A percentile compares a stretch with the other conserved stretches of the same genome.
Evolutionary conservation across 306 rosid genomes (phyloP).

Genomic region (Ammopiptanthus mongolicus): DNA sequence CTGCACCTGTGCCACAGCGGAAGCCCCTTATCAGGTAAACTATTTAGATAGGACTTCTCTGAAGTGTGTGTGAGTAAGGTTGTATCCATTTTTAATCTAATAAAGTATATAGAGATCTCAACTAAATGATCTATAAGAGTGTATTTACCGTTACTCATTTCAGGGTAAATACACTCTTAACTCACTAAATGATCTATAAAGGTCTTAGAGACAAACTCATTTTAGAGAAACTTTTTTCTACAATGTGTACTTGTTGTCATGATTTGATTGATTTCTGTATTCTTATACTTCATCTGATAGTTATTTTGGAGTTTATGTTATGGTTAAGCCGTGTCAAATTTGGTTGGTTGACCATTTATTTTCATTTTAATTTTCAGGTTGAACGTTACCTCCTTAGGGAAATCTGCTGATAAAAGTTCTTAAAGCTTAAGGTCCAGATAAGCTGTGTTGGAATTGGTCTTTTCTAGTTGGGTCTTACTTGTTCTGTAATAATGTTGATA

Average conservation of each 20-base stretch:
- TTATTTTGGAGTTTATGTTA: neutral
- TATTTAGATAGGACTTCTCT: no score
- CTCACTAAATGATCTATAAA: no score
- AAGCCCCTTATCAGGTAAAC: constrained; percentile 75
- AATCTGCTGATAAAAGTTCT: constrained; percentile 56
- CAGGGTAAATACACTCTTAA: no score
- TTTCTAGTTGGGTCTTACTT: neutral
- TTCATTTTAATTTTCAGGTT: constrained; percentile 45
- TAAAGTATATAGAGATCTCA: no score
- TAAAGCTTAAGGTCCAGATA: constrained; percentile 9
- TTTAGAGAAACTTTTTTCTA: neutral
- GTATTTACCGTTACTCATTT: no score
- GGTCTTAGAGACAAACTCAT: no score
- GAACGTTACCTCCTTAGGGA: constrained; percentile 72
- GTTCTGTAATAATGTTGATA: constrained; percentile 22
- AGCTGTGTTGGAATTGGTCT: constrained; percentile 8
- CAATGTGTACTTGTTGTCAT: neutral
- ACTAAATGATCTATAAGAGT: no score
- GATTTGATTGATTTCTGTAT: neutral
- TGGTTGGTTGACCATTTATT: constrained; percentile 13
- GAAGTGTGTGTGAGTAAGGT: no score
- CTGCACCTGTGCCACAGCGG: constrained; percentile 43
- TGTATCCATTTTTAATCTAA: no score
- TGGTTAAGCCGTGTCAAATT: neutral
- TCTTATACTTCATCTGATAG: neutral